phyloP scores from a whole-genome alignment of 1,284 basidiomycete genomes.

The Ustilago curta region DNA sequence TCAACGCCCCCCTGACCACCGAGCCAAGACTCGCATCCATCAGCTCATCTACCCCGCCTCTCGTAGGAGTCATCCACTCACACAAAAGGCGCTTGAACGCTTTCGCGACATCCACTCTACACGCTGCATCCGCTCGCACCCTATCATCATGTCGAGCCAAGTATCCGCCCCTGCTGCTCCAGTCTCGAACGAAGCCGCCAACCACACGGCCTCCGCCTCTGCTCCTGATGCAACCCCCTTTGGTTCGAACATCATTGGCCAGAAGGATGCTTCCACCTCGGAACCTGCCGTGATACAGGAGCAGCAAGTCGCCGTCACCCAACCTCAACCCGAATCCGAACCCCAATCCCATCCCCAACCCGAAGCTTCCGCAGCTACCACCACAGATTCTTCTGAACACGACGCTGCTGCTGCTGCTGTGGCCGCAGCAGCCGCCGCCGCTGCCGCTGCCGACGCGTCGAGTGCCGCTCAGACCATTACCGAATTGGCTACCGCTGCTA shows the following conservation, averaged over 20 bases:
- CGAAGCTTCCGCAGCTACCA: slow-evolving; percentile 5
- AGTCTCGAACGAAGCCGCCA: slow-evolving; percentile 7
- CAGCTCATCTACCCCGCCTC: neutral
- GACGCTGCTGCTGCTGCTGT: slow-evolving; percentile 9
- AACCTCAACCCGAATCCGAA: too few species aligned
- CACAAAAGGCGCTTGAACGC: neutral
- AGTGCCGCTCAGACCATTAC: slow-evolving; percentile 48
- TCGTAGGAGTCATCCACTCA: neutral
- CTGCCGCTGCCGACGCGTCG: slow-evolving; percentile 47
- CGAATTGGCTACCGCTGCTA: slow-evolving; percentile 44
- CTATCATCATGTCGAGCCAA: slow-evolving; percentile 25
- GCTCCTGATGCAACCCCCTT: slow-evolving; percentile 8
- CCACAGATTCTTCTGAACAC: slow-evolving; percentile 8
- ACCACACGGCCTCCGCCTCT: neutral
- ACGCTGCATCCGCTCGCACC: neutral
- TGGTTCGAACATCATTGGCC: slow-evolving; percentile 8
- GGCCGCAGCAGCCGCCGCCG: slow-evolving; percentile 1
- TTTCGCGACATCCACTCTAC: slow-evolving; percentile 5
- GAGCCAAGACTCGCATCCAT: neutral
- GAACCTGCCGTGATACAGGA: slow-evolving; percentile 9
- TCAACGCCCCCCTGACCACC: neutral
- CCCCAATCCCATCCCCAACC: neutral
- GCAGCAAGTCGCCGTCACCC: slow-evolving; percentile 3
- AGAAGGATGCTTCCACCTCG: slow-evolving; percentile 14
- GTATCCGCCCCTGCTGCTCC: slow-evolving; percentile 16